Conservation (phyloP, 2,329 filamentous ascomycete species). For the Rhynchosporium secalis region DNA sequence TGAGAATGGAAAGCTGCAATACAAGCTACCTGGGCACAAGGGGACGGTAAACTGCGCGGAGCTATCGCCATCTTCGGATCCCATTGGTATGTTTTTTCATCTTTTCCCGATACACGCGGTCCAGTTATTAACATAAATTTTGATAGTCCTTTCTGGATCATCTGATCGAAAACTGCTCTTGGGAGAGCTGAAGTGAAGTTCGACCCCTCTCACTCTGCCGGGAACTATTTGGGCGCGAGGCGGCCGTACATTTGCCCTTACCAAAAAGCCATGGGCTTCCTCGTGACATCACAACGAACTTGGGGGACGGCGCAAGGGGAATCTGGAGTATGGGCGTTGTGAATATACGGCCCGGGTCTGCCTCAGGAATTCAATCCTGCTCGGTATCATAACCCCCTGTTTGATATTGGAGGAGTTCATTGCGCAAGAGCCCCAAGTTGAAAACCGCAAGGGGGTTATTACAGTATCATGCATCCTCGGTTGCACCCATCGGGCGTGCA, state of each 20-base stretch:
- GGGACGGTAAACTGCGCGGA: conserved; percentile 94
- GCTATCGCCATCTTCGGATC: conserved; percentile 81
- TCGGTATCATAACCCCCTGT: conserved; percentile 7
- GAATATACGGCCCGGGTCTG: conserved; percentile 34
- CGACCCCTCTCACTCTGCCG: conserved; percentile 10
- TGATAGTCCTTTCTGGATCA: conserved; percentile 78
- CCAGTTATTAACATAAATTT: conserved; percentile 27
- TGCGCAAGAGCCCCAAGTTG: conserved; percentile 21
- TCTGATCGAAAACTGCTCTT: conserved; percentile 85
- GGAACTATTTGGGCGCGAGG: not conserved
- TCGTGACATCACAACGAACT: not conserved
- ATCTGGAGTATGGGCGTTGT: conserved; percentile 25
- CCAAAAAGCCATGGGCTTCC: not conserved
- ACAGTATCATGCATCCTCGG: not conserved
- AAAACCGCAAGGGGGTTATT: conserved; percentile 19
- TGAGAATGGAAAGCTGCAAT: conserved; percentile 83
- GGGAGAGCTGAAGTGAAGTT: conserved; percentile 70
- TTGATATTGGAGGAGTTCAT: conserved; percentile 20
- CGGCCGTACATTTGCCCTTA: not conserved
- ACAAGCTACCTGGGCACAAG: conserved; percentile 94
- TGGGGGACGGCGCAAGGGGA: conserved; percentile 1
- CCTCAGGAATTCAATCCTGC: not conserved
- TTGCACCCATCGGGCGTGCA: conserved; percentile 8
- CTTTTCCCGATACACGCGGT: not conserved
- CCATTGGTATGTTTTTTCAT: conserved; percentile 69